These are phyloP conservation scores for Entomortierella beljakovae DNA, from an alignment of 192 early-diverging fungal genomes.

Conservation along the genomic window DNA sequence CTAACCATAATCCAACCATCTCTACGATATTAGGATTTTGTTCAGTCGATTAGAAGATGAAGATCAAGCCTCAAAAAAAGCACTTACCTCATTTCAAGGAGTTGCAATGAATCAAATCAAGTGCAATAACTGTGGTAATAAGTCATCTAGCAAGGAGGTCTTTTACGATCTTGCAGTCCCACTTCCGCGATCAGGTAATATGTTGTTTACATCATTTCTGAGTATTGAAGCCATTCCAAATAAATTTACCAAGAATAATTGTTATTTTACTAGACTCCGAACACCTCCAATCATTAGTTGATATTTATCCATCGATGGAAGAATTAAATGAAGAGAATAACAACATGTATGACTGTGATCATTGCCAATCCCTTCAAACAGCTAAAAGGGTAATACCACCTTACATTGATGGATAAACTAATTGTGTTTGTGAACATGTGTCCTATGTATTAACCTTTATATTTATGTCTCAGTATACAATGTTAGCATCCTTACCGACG, in stretches of 20 bases:
- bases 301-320: constrained; percentile 36
- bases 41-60: constrained; percentile 43
- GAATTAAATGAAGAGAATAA: constrained; percentile 25
- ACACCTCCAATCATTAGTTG: constrained; percentile 24
- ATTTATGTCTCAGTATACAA: constrained; percentile 16
- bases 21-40: constrained; percentile 21
- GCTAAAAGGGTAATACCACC: constrained; percentile 30
- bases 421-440: neutral
- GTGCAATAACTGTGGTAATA: constrained; percentile 24
- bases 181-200: constrained; percentile 30
- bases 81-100: constrained; percentile 41
- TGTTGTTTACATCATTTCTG: neutral
- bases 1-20: neutral
- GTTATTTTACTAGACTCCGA: constrained; percentile 1
- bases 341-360: constrained; percentile 40
- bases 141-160: constrained; percentile 37
- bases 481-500: constrained; percentile 17
- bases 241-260: neutral
- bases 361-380: constrained; percentile 27
- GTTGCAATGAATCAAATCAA: constrained; percentile 35
- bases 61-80: constrained; percentile 15
- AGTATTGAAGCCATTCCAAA: neutral
- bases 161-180: constrained; percentile 41
- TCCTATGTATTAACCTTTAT: neutral
- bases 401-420: neutral